These are phyloP conservation scores for Zoysia pacifica DNA, from an alignment of 176 grass and related monocot genomes.

Conservation along the genomic window DNA sequence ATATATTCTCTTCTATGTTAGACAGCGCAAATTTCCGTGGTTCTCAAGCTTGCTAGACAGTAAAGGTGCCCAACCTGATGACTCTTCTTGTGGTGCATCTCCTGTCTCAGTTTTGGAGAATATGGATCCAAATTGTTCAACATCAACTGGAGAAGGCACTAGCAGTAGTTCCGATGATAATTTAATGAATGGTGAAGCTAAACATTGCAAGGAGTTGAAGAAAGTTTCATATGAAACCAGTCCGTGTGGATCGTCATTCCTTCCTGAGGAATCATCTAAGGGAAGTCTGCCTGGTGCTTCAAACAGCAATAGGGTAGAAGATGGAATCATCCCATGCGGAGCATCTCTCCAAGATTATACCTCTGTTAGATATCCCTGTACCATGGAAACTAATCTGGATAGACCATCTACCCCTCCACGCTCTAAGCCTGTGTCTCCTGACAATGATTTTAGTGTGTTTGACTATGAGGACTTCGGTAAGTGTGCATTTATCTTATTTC, in stretches of 20 bases:
- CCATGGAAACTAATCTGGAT: slow-evolving; percentile 22
- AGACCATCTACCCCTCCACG: slow-evolving; percentile 43
- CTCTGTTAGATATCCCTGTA: background rate
- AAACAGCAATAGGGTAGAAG: background rate
- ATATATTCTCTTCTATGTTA: slow-evolving; percentile 91
- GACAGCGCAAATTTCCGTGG: slow-evolving; percentile 70
- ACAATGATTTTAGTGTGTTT: slow-evolving; percentile 20
- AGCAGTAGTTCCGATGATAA: slow-evolving; percentile 25
- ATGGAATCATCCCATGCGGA: slow-evolving; percentile 34
- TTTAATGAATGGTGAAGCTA: slow-evolving; percentile 28
- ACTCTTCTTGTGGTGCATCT: slow-evolving; percentile 45
- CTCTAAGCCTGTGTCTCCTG: background rate
- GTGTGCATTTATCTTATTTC: slow-evolving; percentile 2
- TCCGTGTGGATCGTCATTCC: slow-evolving; percentile 15
- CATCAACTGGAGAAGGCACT: slow-evolving; percentile 34
- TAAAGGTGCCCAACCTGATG: slow-evolving; percentile 34
- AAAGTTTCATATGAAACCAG: slow-evolving; percentile 28
- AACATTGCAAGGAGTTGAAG: slow-evolving; percentile 21
- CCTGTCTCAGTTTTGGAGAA: slow-evolving; percentile 69
- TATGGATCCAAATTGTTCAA: slow-evolving; percentile 46
- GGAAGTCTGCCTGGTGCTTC: slow-evolving; percentile 18
- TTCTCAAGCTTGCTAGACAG: slow-evolving; percentile 69
- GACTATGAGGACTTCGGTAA: slow-evolving; percentile 45
- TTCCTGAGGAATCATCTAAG: slow-evolving; percentile 28
- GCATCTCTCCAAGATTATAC: slow-evolving; percentile 16